Percentiles rank a stretch among this genome's conserved stretches.
Evolutionary conservation across 768 basidiomycete species (phyloP).

Genomic region (Neoboletus brunneissimus): DNA sequence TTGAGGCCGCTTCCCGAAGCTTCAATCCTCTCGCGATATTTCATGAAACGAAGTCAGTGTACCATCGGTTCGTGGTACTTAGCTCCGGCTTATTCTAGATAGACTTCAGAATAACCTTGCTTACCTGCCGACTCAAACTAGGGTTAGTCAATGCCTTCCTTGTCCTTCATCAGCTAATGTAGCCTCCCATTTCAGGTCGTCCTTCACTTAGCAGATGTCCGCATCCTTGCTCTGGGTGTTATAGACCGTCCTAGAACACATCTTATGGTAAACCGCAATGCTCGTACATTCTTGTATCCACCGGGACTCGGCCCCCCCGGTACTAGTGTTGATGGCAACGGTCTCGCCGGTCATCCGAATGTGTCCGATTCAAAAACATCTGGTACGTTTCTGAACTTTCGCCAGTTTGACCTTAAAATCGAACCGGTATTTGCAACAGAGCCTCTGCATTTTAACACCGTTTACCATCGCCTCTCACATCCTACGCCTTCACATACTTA

Average conservation of each 20-base stretch:
- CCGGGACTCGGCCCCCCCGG: constrained; percentile 51
- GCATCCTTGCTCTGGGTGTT: constrained; percentile 70
- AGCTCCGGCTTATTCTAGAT: constrained; percentile 1
- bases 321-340: not conserved
- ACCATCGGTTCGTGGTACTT: not conserved
- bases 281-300: constrained; percentile 66
- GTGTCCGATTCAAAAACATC: constrained; percentile 1
- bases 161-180: constrained; percentile 5
- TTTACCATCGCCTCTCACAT: constrained; percentile 45
- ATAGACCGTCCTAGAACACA: constrained; percentile 54
- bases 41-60: constrained; percentile 69
- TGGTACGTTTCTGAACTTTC: constrained; percentile 2
- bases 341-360: not conserved
- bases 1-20: constrained; percentile 62
- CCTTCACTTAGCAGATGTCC: constrained; percentile 66
- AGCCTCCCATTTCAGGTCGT: constrained; percentile 47
- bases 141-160: constrained; percentile 42
- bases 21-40: constrained; percentile 69
- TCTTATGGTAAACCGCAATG: constrained; percentile 62
- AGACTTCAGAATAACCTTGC: constrained; percentile 68
- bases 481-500: constrained; percentile 59
- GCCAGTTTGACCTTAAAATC: not conserved
- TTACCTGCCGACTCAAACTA: constrained; percentile 63
- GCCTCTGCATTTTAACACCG: constrained; percentile 4
- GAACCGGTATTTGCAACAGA: not conserved